These are phyloP conservation scores for Triticum aestivum DNA, from an alignment of 176 grass and related monocot genomes.

Conservation along the genomic window DNA sequence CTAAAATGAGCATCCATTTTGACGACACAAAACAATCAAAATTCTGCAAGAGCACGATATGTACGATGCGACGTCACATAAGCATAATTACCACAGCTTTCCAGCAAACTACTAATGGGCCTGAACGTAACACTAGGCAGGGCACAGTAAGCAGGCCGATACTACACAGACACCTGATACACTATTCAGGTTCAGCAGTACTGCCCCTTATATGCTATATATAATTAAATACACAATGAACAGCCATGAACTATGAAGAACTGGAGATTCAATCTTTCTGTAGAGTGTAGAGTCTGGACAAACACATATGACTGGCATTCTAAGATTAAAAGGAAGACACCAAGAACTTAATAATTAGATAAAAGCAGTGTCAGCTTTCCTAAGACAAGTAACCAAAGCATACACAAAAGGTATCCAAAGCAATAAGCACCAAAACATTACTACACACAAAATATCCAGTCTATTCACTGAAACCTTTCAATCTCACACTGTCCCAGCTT, in stretches of 20 bases:
- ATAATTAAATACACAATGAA: constrained; percentile 1
- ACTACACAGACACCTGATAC: neutral
- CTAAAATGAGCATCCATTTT: neutral
- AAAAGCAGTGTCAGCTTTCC: neutral
- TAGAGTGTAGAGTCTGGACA: neutral
- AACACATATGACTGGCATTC: neutral
- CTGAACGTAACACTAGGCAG: neutral
- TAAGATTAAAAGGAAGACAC: neutral
- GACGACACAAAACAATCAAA: neutral
- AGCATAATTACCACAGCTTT: neutral
- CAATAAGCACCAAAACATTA: neutral
- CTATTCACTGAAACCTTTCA: neutral
- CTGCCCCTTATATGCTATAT: neutral
- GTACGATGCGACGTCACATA: neutral
- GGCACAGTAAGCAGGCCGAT: too few relatives aligned
- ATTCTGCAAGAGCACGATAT: neutral
- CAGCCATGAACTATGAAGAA: neutral
- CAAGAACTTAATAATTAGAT: neutral
- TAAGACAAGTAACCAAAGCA: neutral
- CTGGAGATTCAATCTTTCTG: neutral
- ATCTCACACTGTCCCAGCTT: neutral
- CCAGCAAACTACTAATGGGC: neutral
- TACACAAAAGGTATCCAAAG: neutral
- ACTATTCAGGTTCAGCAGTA: neutral
- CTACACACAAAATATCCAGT: neutral